Evolutionary conservation across 805 yeast genomes (phyloP).

Genomic region (Cyberlindnera saturnus): DNA sequence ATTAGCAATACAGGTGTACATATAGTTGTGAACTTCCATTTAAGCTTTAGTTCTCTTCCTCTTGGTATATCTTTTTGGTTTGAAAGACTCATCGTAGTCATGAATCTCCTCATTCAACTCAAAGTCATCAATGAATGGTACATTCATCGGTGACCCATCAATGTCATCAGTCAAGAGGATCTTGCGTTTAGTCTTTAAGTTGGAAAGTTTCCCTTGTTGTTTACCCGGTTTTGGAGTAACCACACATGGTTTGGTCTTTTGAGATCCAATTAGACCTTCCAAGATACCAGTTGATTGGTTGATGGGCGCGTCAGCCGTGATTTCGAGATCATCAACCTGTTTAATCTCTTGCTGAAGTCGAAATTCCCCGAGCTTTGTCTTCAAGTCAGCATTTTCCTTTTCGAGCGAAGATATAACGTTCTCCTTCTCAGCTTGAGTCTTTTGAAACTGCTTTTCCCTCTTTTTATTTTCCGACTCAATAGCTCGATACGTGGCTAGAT

Average conservation of each 20-base stretch:
- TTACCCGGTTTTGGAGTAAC: neutral
- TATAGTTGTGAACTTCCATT: neutral
- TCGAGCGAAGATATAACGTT: neutral
- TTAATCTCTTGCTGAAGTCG: neutral
- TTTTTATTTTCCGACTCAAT: constrained; percentile 2
- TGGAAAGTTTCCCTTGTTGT: neutral
- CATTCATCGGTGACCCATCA: neutral
- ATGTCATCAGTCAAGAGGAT: constrained; percentile 27
- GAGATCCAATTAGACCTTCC: neutral
- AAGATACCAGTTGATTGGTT: no score
- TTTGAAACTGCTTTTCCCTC: constrained; percentile 16
- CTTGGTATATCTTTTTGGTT: constrained; percentile 18
- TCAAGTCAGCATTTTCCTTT: constrained; percentile 5
- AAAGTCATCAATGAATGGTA: constrained; percentile 13
- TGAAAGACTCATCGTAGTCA: constrained; percentile 1
- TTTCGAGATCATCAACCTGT: neutral
- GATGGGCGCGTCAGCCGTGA: neutral
- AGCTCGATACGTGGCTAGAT: neutral
- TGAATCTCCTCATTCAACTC: constrained; percentile 12
- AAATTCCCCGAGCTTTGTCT: constrained; percentile 3
- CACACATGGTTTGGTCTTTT: neutral
- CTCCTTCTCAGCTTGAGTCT: neutral
- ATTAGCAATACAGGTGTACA: neutral
- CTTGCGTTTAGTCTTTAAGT: constrained; percentile 17
- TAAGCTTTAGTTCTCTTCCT: constrained; percentile 16